Percentiles rank a stretch among this genome's conserved stretches.
These are phyloP conservation scores for Tolypocladium tropicale DNA, from an alignment of 2,329 filamentous ascomycete species.

Conservation along the genomic window DNA sequence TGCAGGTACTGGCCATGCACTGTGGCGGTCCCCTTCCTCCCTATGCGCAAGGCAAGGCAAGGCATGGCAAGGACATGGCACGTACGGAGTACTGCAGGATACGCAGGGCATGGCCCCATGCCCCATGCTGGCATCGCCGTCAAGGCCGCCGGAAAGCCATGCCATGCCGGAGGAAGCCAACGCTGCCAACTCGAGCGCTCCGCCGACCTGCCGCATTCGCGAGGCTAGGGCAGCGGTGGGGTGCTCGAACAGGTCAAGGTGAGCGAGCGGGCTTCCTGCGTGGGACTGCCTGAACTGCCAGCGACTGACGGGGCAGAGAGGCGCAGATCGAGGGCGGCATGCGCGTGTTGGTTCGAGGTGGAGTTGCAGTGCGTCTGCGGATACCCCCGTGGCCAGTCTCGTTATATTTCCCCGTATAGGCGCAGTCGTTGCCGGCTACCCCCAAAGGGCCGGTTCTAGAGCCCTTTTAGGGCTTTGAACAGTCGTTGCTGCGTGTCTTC, in stretches of 20 bases:
- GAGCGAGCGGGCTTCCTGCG: not conserved
- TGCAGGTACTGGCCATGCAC: slow-evolving; percentile 5
- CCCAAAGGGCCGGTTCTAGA: not conserved
- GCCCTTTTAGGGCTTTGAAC: not conserved
- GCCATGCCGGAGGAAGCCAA: not conserved
- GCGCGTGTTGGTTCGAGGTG: not conserved
- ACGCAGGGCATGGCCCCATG: not conserved
- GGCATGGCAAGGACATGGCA: not conserved
- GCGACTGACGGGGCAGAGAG: not conserved
- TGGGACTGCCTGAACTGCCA: not conserved
- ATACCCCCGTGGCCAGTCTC: not conserved
- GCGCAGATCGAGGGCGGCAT: not conserved
- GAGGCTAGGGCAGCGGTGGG: not conserved
- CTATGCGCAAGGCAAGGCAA: not conserved
- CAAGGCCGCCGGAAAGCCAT: not conserved
- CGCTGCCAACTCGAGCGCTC: not conserved
- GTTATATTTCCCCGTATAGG: not conserved
- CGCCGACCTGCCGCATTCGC: not conserved
- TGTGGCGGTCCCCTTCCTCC: not conserved
- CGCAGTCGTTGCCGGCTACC: not conserved
- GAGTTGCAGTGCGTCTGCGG: not conserved
- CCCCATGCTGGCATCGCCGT: not conserved
- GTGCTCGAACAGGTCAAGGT: not conserved
- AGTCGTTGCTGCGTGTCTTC: not conserved
- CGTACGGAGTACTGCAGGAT: not conserved